Conservation (phyloP, 2,329 filamentous ascomycete species). For the Fusarium secorum region DNA sequence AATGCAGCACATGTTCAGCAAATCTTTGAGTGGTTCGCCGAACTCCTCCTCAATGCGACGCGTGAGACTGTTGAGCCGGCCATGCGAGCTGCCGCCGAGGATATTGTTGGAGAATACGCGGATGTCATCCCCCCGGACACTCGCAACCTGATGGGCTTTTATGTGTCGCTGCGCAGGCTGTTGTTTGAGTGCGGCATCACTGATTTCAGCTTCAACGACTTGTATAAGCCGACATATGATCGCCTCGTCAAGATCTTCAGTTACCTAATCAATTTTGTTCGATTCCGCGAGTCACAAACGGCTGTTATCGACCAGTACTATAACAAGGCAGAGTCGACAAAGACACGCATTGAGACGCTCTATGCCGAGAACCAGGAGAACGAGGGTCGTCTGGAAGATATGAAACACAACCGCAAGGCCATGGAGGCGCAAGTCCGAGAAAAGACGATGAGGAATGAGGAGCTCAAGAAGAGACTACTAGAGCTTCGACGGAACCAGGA, state of each 20-base stretch:
- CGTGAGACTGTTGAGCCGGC: slow-evolving; percentile 93
- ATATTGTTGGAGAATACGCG: slow-evolving; percentile 82
- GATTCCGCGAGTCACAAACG: slow-evolving; percentile 94
- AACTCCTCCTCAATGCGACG: slow-evolving; percentile 91
- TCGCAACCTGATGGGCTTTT: slow-evolving; percentile 95
- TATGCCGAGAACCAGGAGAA: slow-evolving; percentile 88
- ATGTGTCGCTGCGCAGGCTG: slow-evolving; percentile 80
- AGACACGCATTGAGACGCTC: slow-evolving; percentile 84
- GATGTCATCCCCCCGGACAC: slow-evolving; percentile 90
- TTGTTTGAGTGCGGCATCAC: slow-evolving; percentile 88
- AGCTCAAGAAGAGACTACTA: slow-evolving; percentile 81
- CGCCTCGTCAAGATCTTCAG: slow-evolving; percentile 95
- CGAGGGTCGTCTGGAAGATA: slow-evolving; percentile 79
- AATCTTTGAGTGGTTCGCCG: slow-evolving; percentile 97
- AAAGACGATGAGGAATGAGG: slow-evolving; percentile 85
- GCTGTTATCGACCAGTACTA: slow-evolving; percentile 90
- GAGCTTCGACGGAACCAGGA: slow-evolving; percentile 85
- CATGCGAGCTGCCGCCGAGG: slow-evolving; percentile 90
- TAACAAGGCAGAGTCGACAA: slow-evolving; percentile 87
- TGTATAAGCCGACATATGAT: slow-evolving; percentile 89
- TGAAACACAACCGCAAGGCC: slow-evolving; percentile 79
- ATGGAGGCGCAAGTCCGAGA: slow-evolving; percentile 85
- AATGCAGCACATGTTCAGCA: slow-evolving; percentile 95
- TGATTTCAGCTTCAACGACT: slow-evolving; percentile 91
- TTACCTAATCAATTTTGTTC: slow-evolving; percentile 98